phyloP scores from a whole-genome alignment of 352 stramenopile genomes.

The Globisporangium nunn region DNA sequence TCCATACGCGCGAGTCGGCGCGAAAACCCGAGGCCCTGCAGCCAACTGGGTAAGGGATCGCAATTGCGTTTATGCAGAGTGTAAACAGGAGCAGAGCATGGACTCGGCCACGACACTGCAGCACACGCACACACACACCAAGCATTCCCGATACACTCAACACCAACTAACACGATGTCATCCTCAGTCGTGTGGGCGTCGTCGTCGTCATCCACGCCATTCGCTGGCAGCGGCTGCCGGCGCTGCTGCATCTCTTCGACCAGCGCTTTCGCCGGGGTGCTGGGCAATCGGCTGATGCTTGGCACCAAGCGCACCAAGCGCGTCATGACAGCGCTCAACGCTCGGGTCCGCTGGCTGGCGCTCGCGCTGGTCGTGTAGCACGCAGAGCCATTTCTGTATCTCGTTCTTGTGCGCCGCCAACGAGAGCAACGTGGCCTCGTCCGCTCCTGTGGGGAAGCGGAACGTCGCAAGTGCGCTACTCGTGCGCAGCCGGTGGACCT shows the following conservation, averaged over 20 bases:
- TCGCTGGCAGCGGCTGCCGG: not conserved
- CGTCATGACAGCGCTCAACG: slow-evolving; percentile 27
- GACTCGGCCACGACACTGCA: not conserved
- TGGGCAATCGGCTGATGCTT: slow-evolving; percentile 4
- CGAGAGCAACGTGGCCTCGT: slow-evolving; percentile 32
- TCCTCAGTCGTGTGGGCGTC: not conserved
- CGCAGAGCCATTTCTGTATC: slow-evolving; percentile 27
- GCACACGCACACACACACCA: not conserved
- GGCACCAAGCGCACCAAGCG: slow-evolving; percentile 18
- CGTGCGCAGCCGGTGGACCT: slow-evolving; percentile 41
- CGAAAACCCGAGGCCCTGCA: slow-evolving; percentile 51
- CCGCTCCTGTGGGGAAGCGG: slow-evolving; percentile 29
- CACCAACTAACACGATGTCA: slow-evolving; percentile 24
- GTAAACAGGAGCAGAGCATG: no score
- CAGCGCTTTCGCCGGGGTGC: slow-evolving; percentile 5
- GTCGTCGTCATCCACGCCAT: not conserved
- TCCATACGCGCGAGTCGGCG: slow-evolving; percentile 33
- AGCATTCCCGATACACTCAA: not conserved
- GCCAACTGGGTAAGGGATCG: slow-evolving; percentile 11
- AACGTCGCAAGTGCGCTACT: slow-evolving; percentile 40
- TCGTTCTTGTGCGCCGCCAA: slow-evolving; percentile 23
- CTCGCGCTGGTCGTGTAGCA: slow-evolving; percentile 22
- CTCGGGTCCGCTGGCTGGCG: slow-evolving; percentile 4
- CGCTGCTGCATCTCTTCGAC: slow-evolving; percentile 4
- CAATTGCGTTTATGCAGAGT: no score